These are phyloP conservation scores for Septoria linicola DNA, from an alignment of 2,329 filamentous ascomycete genomes.

Conservation along the genomic window DNA sequence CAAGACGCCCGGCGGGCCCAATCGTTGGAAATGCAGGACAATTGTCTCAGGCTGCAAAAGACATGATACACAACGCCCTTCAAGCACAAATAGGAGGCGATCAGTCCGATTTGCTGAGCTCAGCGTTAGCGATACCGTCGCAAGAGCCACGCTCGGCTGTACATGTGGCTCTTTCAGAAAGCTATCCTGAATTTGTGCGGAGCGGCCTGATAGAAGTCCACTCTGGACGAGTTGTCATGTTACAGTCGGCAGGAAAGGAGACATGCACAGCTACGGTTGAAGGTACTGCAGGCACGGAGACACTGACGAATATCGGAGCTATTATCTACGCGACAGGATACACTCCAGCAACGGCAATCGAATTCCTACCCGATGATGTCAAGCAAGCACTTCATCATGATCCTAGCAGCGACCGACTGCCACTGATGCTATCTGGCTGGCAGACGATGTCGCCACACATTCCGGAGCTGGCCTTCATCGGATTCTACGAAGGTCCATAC, in stretches of 20 bases:
- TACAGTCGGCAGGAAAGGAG: constrained; percentile 20
- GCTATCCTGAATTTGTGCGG: constrained; percentile 72
- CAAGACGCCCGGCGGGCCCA: constrained; percentile 57
- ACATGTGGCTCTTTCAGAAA: constrained; percentile 66
- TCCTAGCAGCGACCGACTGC: constrained; percentile 55
- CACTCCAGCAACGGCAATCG: constrained; percentile 61
- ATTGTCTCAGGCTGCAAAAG: constrained; percentile 54
- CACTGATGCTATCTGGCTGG: constrained; percentile 62
- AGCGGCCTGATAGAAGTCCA: constrained; percentile 51
- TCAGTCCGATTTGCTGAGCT: constrained; percentile 40
- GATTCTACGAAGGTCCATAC: constrained; percentile 80
- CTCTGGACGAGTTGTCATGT: constrained; percentile 38
- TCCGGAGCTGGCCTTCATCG: constrained; percentile 71
- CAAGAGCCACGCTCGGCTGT: constrained; percentile 22
- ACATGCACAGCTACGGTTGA: constrained; percentile 16
- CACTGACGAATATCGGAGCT: constrained; percentile 59
- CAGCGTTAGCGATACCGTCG: constrained; percentile 26
- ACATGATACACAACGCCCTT: constrained; percentile 32
- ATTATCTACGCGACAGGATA: constrained; percentile 77
- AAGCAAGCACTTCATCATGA: constrained; percentile 60
- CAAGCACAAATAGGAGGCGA: constrained; percentile 46
- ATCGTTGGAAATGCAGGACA: constrained; percentile 65
- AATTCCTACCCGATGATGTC: constrained; percentile 61
- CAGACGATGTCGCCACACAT: constrained; percentile 50
- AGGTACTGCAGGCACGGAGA: constrained; percentile 1